Conservation (phyloP, 257 asterid species). For the Orobanche coerulescens region DNA sequence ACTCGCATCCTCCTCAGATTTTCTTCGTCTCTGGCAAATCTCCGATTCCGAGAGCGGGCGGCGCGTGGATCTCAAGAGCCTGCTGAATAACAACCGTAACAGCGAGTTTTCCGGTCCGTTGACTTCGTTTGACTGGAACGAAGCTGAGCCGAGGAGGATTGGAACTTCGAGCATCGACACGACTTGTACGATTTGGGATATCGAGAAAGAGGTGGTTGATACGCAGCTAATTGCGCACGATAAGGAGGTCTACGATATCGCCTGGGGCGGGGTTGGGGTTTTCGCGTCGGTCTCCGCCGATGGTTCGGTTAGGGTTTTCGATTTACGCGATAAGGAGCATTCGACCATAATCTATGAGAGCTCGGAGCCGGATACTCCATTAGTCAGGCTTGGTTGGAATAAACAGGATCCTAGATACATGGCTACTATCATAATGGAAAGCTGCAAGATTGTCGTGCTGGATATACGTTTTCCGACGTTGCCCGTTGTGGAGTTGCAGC, state of each 20-base stretch:
- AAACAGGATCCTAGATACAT: slow-evolving; percentile 97
- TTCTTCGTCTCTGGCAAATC: slow-evolving; percentile 82
- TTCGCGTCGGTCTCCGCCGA: slow-evolving; percentile 95
- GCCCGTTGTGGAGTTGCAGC: slow-evolving; percentile 90
- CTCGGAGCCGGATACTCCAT: slow-evolving; percentile 86
- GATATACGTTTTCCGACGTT: slow-evolving; percentile 85
- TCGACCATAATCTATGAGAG: slow-evolving; percentile 92
- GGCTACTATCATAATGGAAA: slow-evolving; percentile 97
- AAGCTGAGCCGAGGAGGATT: slow-evolving; percentile 86
- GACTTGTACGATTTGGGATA: slow-evolving; percentile 94
- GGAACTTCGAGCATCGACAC: slow-evolving; percentile 95
- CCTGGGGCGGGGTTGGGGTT: slow-evolving; percentile 99
- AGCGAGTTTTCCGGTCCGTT: slow-evolving; percentile 86
- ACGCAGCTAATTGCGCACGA: slow-evolving; percentile 96
- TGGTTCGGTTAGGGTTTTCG: slow-evolving; percentile 96
- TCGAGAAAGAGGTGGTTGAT: slow-evolving; percentile 88
- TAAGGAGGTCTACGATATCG: slow-evolving; percentile 96
- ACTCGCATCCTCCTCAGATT: slow-evolving; percentile 83
- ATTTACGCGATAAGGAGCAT: slow-evolving; percentile 94
- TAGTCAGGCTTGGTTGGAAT: slow-evolving; percentile 93
- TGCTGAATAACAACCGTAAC: slow-evolving; percentile 66
- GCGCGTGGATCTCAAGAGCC: slow-evolving; percentile 63
- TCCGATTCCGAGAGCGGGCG: slow-evolving; percentile 41
- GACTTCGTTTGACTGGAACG: slow-evolving; percentile 97
- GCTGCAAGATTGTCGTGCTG: slow-evolving; percentile 82